A percentile compares a stretch with the other conserved stretches of the same genome.
phyloP scores from a whole-genome alignment of 2,329 filamentous ascomycete species.

The Nigrospora sphaerica region DNA sequence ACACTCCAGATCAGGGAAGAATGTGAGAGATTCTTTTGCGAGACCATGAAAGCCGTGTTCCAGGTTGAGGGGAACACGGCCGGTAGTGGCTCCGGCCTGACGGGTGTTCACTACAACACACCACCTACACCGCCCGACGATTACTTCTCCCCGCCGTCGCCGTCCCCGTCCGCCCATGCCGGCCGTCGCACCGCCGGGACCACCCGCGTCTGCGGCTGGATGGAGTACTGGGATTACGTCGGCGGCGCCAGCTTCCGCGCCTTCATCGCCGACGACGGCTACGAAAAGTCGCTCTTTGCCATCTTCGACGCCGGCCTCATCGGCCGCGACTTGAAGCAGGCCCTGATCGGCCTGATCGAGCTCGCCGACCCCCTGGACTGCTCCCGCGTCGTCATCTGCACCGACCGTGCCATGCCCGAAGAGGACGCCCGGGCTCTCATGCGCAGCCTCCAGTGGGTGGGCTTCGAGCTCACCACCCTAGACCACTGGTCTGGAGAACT shows the following conservation, averaged over 20 bases:
- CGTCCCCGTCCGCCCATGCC: constrained; percentile 20
- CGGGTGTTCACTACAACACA: constrained; percentile 54
- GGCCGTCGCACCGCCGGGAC: constrained; percentile 14
- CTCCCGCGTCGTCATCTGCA: constrained; percentile 69
- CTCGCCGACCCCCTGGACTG: constrained; percentile 75
- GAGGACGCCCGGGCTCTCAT: constrained; percentile 60
- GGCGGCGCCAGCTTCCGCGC: constrained; percentile 80
- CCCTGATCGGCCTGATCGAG: constrained; percentile 85
- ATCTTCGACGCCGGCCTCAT: constrained; percentile 73
- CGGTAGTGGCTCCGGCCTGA: constrained; percentile 76
- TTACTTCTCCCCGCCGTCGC: constrained; percentile 29
- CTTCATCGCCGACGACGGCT: constrained; percentile 66
- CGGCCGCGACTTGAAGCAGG: constrained; percentile 75
- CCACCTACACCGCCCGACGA: constrained; percentile 46
- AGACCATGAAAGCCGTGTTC: constrained; percentile 89
- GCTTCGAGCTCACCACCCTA: constrained; percentile 76
- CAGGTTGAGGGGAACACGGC: constrained; percentile 84
- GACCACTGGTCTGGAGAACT: constrained; percentile 63
- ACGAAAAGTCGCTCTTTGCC: constrained; percentile 72
- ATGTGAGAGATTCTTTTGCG: constrained; percentile 99
- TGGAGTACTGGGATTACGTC: constrained; percentile 81
- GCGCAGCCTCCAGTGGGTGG: constrained; percentile 87
- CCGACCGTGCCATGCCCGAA: constrained; percentile 63
- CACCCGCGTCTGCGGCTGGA: constrained; percentile 50
- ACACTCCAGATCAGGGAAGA: constrained; percentile 95